A percentile compares a stretch with the other conserved stretches of the same genome.
Evolutionary conservation across 208 protist genomes (phyloP).

Genomic region (Crithidia mellificae): DNA sequence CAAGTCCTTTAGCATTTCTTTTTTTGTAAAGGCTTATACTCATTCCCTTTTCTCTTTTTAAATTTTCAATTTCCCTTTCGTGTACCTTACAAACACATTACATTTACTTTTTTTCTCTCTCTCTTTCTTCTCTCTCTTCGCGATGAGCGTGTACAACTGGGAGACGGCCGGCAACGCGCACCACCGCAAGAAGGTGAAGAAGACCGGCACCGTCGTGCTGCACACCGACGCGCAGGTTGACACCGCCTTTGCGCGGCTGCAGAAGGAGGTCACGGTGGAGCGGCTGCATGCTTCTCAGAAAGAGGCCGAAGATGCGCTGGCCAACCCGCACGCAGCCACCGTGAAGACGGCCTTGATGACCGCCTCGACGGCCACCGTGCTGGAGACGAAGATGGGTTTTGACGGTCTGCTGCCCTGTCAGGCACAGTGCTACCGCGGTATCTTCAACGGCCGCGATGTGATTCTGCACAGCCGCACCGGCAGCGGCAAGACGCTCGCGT

Average conservation of each 20-base stretch:
- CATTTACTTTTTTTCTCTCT: too few species aligned
- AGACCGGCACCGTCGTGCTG: slow-evolving; percentile 87
- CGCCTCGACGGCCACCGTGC: slow-evolving; percentile 43
- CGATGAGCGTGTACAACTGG: slow-evolving; percentile 84
- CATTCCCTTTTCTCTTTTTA: too few species aligned
- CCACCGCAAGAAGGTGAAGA: slow-evolving; percentile 67
- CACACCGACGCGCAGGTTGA: slow-evolving; percentile 73
- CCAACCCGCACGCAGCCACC: slow-evolving; percentile 26
- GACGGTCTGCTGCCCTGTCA: slow-evolving; percentile 69
- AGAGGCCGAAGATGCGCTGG: slow-evolving; percentile 26
- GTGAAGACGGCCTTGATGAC: slow-evolving; percentile 73
- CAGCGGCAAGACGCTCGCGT: slow-evolving; percentile 98
- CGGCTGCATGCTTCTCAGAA: slow-evolving; percentile 20
- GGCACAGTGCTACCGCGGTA: slow-evolving; percentile 86
- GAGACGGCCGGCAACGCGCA: slow-evolving; percentile 54
- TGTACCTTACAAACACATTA: too few species aligned
- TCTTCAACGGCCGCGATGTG: slow-evolving; percentile 87
- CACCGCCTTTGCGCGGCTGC: slow-evolving; percentile 64
- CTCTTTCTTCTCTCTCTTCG: too few species aligned
- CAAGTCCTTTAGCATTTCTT: too few species aligned
- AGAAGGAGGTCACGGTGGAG: slow-evolving; percentile 53
- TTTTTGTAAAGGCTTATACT: too few species aligned
- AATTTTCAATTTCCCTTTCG: too few species aligned
- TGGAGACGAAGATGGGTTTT: slow-evolving; percentile 69
- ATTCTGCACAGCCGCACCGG: slow-evolving; percentile 94